Evolutionary conservation across 306 rosid genomes (phyloP), one percentile per base, ranked within the genome.

Genomic region (Fragaria nilgerrensis): DNA sequence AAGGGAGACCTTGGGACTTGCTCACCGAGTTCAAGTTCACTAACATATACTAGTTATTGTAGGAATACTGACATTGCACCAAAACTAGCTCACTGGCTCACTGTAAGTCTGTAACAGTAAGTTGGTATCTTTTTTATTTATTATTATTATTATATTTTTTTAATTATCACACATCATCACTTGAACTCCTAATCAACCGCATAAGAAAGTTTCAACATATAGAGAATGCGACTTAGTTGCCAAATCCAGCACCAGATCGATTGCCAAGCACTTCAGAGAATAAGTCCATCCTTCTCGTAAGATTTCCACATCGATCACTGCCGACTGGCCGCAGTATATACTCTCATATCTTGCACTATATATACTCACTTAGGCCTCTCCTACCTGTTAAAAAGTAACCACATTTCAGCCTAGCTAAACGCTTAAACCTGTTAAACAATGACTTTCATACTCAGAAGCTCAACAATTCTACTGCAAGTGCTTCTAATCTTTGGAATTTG

Each of bases 401-500:
- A 14, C 8, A 34, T 29, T 63, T 5, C 43, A 63, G 39, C 9
- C 11, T 32, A 32, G 36, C 36, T 32, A 32, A 32, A 32, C 34
- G 34, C 34, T 4, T 63, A 27, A 27, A 27, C 41, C 39, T 4
- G 39, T 29, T 13, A 41, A 64, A 68, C 20, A 27, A 85, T 79
- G 86, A 65, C 75, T 78, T 47, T 39, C 64, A 19, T 56, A 29
- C 37, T 52, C 9, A 11, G 25, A 52, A 80, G 11, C 61, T 49
- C 76, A 6, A 10, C 78, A 12, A 39, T 17, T 69, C 17, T 73
- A 19, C 32, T 67, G 7, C n/a, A 14, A 32, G 0, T 81, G 41
- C 63, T 63, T 20, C 1, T 75, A 0, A 70, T 81, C 20, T 66
- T 84, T 4, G 75, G 44, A 45, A 47, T 70, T 49, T 73, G 75